Evolutionary conservation across 306 rosid genomes (phyloP), one percentile per base, ranked within the genome.

Genomic region (Dryas octopetala): DNA sequence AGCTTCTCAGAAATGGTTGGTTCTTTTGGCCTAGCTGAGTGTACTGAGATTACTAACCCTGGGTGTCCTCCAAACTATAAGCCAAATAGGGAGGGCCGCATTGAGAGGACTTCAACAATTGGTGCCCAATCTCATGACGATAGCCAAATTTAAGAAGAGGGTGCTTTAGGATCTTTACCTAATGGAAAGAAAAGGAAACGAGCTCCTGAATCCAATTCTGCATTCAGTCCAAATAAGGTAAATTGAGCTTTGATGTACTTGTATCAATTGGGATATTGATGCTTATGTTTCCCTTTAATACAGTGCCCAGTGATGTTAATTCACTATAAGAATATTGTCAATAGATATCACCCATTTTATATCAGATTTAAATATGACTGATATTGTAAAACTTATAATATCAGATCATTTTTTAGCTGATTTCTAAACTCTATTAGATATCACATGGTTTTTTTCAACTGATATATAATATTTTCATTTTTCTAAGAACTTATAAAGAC

Each of bases 1-100:
- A 81, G 80, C 75, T 91, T 89, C 88, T 86, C 98, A 7, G 94
- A 88, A 75, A 85, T 89, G 85, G 90, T 85, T 67, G 89, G 88
- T 15, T 83, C 93, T 62, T 86, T 88, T 77, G 83, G 81, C 75
- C 85, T 82, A 71, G 80, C 83, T 66, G 93, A 86, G 41, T 83
- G 86, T 82, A 79, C 79, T 41, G 91, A 86, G 74, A 66, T 91
- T 54, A 67, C 83, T 53, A 85, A 80, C 82, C 41, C 83, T 65
- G 88, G 85, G 17, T 86, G 85, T 78, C 82, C 83, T 69, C 71
- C 84, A 12, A 89, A 82, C 77, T 88, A 89, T 87, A 62, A 78
- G 71, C 80, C 76, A 48, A 78, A 66, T 81, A 79, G 84, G 81
- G 92, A 88, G 49, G 74, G 78, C 66, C 82, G 71, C 71, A 73